phyloP scores from a whole-genome alignment of 116 monocot genomes.

The Iris pallida region DNA sequence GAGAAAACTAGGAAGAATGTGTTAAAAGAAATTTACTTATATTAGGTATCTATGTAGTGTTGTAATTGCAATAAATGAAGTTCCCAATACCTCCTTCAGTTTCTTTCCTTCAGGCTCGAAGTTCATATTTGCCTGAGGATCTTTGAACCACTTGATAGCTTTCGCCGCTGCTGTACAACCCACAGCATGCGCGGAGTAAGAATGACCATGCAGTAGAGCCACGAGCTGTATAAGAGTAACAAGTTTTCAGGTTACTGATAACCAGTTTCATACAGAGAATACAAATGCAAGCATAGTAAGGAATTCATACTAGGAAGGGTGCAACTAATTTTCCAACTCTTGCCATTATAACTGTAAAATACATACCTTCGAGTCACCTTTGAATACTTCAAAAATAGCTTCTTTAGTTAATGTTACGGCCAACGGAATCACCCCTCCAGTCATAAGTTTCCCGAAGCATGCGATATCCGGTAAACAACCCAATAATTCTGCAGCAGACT shows the following conservation, averaged over 20 bases:
- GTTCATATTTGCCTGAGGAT: conserved; percentile 59
- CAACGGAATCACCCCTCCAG: conserved; percentile 87
- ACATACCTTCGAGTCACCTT: conserved; percentile 80
- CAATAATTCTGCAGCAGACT: conserved; percentile 89
- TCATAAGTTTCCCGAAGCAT: conserved; percentile 89
- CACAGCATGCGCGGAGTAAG: conserved; percentile 88
- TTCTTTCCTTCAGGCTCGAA: conserved; percentile 36
- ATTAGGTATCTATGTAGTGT: not conserved
- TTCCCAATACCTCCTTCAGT: conserved; percentile 67
- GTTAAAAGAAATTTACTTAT: not conserved
- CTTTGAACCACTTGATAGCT: conserved; percentile 86
- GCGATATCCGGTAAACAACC: conserved; percentile 83
- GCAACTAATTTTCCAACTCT: not conserved
- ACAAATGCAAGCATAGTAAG: not conserved
- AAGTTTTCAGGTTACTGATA: not conserved
- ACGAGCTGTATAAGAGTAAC: conserved; percentile 33
- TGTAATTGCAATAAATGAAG: not conserved
- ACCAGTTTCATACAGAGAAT: conserved; percentile 4
- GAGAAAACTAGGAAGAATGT: not conserved
- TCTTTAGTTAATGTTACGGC: conserved; percentile 86
- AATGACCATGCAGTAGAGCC: conserved; percentile 93
- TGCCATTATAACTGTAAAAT: not conserved
- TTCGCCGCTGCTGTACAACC: conserved; percentile 73
- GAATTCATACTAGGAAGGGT: not conserved
- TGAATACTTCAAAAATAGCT: conserved; percentile 73